A percentile compares a stretch with the other conserved stretches of the same genome.
Conservation (phyloP, 2,329 filamentous ascomycete genomes). For the Xylariaceae sp. region DNA sequence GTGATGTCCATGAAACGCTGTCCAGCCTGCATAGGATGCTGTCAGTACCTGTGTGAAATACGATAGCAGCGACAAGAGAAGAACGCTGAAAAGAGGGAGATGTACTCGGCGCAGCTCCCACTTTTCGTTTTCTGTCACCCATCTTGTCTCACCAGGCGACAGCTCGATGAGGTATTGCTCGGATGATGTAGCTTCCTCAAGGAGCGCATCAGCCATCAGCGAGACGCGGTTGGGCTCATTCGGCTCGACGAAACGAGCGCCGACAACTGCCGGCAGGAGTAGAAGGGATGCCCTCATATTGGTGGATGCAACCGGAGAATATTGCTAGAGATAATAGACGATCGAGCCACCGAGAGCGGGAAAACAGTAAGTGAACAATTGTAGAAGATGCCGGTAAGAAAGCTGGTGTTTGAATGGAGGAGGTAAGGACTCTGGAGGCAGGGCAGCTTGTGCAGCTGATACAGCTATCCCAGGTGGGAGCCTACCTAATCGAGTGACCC, state of each 20-base stretch:
- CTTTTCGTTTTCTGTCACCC: conserved; percentile 93
- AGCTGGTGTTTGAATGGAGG: no score
- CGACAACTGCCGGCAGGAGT: conserved; percentile 47
- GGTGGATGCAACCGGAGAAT: no score
- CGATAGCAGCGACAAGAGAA: not conserved
- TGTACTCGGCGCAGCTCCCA: conserved; percentile 78
- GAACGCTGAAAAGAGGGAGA: not conserved
- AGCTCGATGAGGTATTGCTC: conserved; percentile 77
- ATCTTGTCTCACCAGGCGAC: conserved; percentile 74
- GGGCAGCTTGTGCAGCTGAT: no score
- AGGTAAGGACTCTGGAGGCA: no score
- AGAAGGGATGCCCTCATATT: conserved; percentile 44
- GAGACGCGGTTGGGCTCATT: conserved; percentile 47
- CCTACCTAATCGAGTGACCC: no score
- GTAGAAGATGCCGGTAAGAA: no score
- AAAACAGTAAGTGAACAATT: no score
- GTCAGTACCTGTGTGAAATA: not conserved
- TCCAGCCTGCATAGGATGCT: conserved; percentile 55
- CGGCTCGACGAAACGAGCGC: conserved; percentile 53
- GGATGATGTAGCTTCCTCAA: conserved; percentile 22
- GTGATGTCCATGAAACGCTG: conserved; percentile 95
- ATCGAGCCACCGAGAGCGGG: no score
- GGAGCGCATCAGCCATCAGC: conserved; percentile 36
- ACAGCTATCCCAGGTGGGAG: no score
- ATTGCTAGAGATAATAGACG: no score